Percentiles rank a stretch among this genome's conserved stretches.
Evolutionary conservation across 345 rosid genomes (phyloP).

Genomic region (Eucalyptus guilfoylei): DNA sequence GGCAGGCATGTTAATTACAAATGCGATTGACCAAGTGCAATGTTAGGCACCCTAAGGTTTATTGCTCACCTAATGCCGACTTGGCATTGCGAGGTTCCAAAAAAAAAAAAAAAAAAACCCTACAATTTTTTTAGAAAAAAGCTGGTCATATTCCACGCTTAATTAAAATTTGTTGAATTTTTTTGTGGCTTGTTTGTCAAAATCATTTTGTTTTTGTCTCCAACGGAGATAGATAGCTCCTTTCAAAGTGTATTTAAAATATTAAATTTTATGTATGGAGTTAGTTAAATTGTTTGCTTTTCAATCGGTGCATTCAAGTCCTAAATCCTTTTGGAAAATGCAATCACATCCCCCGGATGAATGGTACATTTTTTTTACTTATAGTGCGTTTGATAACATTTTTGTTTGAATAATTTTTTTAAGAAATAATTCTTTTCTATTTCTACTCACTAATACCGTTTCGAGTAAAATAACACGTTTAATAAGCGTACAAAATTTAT

Average conservation of each 20-base stretch:
- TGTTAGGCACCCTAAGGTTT: neutral
- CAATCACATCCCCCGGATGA: fast-evolving
- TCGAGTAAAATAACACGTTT: no score
- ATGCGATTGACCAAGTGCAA: neutral
- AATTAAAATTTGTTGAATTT: neutral
- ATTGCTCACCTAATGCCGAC: no score
- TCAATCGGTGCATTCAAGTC: neutral
- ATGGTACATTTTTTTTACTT: no score
- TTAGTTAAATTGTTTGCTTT: neutral
- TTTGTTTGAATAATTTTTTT: neutral
- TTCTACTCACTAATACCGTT: no score
- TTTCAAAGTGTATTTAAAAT: neutral
- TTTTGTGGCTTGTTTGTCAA: neutral
- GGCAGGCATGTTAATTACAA: neutral
- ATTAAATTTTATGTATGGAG: neutral
- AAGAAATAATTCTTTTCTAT: no score
- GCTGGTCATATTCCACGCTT: neutral
- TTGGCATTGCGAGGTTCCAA: no score
- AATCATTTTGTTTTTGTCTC: neutral
- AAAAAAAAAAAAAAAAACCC: no score
- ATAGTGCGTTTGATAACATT: fast-evolving
- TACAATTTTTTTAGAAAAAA: neutral
- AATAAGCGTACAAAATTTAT: fast-evolving
- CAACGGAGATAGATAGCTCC: neutral
- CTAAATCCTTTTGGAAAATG: neutral